Percentiles rank a stretch among this genome's conserved stretches.
phyloP scores from a whole-genome alignment of 805 yeast genomes.

The Kodamaea hsintzibuensis region DNA sequence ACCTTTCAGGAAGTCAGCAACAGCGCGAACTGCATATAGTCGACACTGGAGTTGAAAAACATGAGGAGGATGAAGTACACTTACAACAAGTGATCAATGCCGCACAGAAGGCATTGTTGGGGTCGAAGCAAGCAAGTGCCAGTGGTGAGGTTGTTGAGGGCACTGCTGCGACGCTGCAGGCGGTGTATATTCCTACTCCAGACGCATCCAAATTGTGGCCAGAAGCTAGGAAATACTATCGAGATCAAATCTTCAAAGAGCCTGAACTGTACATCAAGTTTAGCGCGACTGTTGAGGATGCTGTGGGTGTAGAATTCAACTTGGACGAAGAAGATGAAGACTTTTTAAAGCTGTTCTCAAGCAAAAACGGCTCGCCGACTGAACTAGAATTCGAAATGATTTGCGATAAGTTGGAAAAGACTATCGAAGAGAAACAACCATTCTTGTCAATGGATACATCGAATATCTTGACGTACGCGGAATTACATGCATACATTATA shows the following conservation, averaged over 20 bases:
- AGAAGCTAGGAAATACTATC: conserved; percentile 73
- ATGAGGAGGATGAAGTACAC: conserved; percentile 96
- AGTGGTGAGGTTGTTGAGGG: neutral
- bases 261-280: conserved; percentile 84
- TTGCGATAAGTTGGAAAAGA: conserved; percentile 70
- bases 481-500: conserved; percentile 54
- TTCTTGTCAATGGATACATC: conserved; percentile 82
- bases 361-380: conserved; percentile 19
- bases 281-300: conserved; percentile 95
- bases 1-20: conserved; percentile 47
- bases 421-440: conserved; percentile 82
- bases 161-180: conserved; percentile 10
- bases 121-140: conserved; percentile 34
- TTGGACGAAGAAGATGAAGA: conserved; percentile 88
- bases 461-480: conserved; percentile 69
- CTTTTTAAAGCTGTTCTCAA: conserved; percentile 47
- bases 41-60: conserved; percentile 97
- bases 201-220: conserved; percentile 85
- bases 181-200: conserved; percentile 91
- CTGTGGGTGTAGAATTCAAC: conserved; percentile 79
- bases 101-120: conserved; percentile 60
- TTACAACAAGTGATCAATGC: conserved; percentile 88
- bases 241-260: conserved; percentile 56
- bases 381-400: conserved; percentile 87
- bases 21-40: conserved; percentile 86